These are phyloP conservation scores for Trifolium repens DNA, from an alignment of 306 rosid genomes.

Conservation along the genomic window DNA sequence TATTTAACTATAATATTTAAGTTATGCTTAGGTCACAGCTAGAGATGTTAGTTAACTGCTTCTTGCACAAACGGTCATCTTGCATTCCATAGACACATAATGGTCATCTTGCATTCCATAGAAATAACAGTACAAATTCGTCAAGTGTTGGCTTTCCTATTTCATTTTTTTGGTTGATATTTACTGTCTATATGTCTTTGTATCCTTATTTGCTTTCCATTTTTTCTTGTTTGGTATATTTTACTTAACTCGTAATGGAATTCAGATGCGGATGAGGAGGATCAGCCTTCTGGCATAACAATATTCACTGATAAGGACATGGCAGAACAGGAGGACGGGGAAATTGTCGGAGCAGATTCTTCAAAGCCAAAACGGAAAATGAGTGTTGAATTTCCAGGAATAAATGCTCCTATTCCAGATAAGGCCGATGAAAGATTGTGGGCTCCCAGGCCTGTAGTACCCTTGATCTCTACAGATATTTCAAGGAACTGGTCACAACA, in stretches of 20 bases:
- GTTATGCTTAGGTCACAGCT: constrained; percentile 11
- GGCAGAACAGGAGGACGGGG: constrained; percentile 90
- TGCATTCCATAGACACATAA: too few relatives aligned
- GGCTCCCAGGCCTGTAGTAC: constrained; percentile 50
- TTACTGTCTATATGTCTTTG: background rate
- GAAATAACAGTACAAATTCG: too few relatives aligned
- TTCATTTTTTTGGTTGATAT: background rate
- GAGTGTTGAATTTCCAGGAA: constrained; percentile 84
- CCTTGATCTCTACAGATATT: constrained; percentile 49
- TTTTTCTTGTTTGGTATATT: constrained; percentile 20
- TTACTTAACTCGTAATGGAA: constrained; percentile 26
- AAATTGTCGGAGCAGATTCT: constrained; percentile 63
- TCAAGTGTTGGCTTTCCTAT: background rate
- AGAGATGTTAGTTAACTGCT: background rate
- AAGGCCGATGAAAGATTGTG: constrained; percentile 78
- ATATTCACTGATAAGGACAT: constrained; percentile 67
- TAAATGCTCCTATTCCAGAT: constrained; percentile 90
- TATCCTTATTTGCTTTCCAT: background rate
- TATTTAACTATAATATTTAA: background rate
- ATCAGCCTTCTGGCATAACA: constrained; percentile 91
- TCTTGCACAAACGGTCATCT: background rate
- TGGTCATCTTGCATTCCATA: background rate
- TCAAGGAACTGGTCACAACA: constrained; percentile 61
- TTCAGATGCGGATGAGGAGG: constrained; percentile 76
- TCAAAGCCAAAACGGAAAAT: constrained; percentile 56